A percentile compares a stretch with the other conserved stretches of the same genome.
phyloP scores from a whole-genome alignment of 2,329 filamentous ascomycete genomes.

The Fusarium oxysporum region DNA sequence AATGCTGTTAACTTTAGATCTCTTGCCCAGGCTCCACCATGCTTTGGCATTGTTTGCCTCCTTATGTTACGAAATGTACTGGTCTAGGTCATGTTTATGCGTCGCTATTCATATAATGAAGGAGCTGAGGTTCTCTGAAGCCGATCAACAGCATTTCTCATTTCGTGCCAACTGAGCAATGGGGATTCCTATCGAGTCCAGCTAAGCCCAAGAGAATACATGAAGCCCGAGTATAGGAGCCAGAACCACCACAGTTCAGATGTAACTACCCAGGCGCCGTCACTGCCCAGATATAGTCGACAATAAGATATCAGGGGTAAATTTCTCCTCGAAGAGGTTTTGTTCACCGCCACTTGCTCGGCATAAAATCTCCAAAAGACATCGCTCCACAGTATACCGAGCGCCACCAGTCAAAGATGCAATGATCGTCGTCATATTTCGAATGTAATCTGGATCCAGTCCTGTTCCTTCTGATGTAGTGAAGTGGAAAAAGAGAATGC shows the following conservation, averaged over 20 bases:
- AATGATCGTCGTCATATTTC: not conserved
- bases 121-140: not conserved
- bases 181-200: not conserved
- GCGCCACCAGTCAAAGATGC: not conserved
- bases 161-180: not conserved
- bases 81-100: not conserved
- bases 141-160: not conserved
- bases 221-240: not conserved
- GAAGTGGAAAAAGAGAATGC: not conserved
- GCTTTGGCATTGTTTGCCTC: not conserved
- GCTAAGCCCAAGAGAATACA: not conserved
- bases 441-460: not conserved
- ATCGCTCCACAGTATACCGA: slow-evolving; percentile 1
- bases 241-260: too few species aligned
- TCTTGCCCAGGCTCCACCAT: not conserved
- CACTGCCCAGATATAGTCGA: not conserved
- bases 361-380: not conserved
- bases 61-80: too few species aligned
- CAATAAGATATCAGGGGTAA: not conserved
- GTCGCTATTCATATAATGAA: not conserved
- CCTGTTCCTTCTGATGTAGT: not conserved
- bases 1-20: not conserved
- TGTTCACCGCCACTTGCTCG: not conserved
- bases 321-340: not conserved
- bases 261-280: too few species aligned